phyloP scores from a whole-genome alignment of 1,284 basidiomycete species.

The Fomitopsis schrenkii region DNA sequence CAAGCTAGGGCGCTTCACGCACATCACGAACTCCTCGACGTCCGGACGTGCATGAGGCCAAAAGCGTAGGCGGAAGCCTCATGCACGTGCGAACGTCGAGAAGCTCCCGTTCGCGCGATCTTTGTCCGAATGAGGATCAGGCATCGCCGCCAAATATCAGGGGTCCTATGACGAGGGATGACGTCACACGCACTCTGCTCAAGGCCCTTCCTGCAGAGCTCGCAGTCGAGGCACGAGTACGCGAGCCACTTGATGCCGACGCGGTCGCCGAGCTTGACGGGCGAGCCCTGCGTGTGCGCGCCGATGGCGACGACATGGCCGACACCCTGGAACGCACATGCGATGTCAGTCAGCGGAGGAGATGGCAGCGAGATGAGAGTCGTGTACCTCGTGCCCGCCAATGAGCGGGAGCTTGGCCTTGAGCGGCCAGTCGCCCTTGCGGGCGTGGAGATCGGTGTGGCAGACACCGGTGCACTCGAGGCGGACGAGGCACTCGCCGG shows the following conservation, averaged over 20 bases:
- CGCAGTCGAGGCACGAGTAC: conserved; percentile 55
- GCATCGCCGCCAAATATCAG: too few species aligned
- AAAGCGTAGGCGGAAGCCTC: too few species aligned
- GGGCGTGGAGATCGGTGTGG: conserved; percentile 80
- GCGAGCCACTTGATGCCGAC: conserved; percentile 85
- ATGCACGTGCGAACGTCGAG: too few species aligned
- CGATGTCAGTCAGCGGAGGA: not conserved
- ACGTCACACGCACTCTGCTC: conserved; percentile 55
- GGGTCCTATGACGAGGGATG: too few species aligned
- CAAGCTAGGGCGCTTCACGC: too few species aligned
- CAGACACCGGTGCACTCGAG: conserved; percentile 72
- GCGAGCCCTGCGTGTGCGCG: conserved; percentile 53
- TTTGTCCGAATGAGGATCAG: too few species aligned
- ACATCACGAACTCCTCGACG: too few species aligned
- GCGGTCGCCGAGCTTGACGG: conserved; percentile 70
- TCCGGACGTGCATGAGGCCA: too few species aligned
- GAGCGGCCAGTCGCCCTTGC: conserved; percentile 71
- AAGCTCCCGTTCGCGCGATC: too few species aligned
- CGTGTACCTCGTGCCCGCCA: conserved; percentile 70
- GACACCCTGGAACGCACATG: conserved; percentile 41
- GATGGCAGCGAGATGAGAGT: not conserved
- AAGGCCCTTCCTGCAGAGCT: conserved; percentile 67
- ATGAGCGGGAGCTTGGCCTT: conserved; percentile 68
- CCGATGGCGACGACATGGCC: conserved; percentile 79
- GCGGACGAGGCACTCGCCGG: conserved; percentile 81